Conservation (phyloP, 345 rosid genomes). For the Noccaea bulbosa region DNA sequence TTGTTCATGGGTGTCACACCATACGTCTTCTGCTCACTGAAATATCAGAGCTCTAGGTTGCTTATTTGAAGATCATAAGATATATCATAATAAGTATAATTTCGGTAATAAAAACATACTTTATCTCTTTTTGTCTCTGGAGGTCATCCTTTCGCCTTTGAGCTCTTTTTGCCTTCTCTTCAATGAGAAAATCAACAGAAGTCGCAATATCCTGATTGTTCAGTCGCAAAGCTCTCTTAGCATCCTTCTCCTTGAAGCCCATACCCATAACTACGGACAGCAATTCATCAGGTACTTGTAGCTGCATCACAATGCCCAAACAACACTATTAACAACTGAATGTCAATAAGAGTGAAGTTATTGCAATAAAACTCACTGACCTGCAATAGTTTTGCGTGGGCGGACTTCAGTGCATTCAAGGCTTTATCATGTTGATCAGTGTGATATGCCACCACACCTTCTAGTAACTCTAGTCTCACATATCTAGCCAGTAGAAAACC, state of each 20-base stretch:
- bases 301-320: constrained; percentile 49
- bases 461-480: constrained; percentile 85
- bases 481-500: constrained; percentile 51
- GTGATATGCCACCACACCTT: constrained; percentile 95
- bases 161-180: constrained; percentile 67
- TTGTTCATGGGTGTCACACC: constrained; percentile 84
- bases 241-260: constrained; percentile 81
- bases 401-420: constrained; percentile 64
- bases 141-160: constrained; percentile 59
- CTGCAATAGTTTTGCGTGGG: constrained; percentile 74
- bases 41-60: constrained; percentile 21
- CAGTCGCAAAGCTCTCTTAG: constrained; percentile 82
- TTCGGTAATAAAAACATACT: constrained; percentile 41
- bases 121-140: constrained; percentile 59
- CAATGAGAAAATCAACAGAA: constrained; percentile 78
- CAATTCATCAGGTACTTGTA: constrained; percentile 80
- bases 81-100: background rate
- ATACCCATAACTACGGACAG: constrained; percentile 78
- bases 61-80: background rate
- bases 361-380: constrained; percentile 45
- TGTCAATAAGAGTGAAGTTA: constrained; percentile 7
- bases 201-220: constrained; percentile 72
- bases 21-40: constrained; percentile 84
- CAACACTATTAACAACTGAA: constrained; percentile 4
- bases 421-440: constrained; percentile 70